Base-by-base conservation (phyloP, 306 rosid genomes). In the Cicer bijugum region DNA sequence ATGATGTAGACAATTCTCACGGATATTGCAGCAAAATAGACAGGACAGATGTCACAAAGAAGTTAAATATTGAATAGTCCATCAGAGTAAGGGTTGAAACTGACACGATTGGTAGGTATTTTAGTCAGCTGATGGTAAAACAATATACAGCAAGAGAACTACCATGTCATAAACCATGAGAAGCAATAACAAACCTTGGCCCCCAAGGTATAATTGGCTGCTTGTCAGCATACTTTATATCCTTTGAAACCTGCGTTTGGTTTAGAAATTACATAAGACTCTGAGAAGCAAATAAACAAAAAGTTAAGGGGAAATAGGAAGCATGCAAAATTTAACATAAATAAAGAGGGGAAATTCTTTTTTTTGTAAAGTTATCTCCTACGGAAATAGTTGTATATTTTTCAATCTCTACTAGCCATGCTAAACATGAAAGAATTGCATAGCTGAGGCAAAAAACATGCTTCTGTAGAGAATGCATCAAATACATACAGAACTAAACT, bases 181-280 rank as follows among this genome's bases (percentile, higher is more conserved):
- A 79, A 43, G 67, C 52, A 69, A 75, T 68, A 67, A 64, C 81
- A 70, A 78, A 94, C 99, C 99, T 91, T 81, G 99, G 99, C 16
- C 99, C 99, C 99, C 99, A 94, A 64, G 99, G 96, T 35, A 94
- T 79, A 78, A 94, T 79, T 78, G 96, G 97, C 85, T 88, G 97
- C 85, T 89, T 94, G 85, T 94, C 99, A 1, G 99, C 99, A 75
- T 89, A 94, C 83, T 89, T 94, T 71, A 94, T 88, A 82, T 91
- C 99, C 84, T 94, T 94, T 35, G 99, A 94, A 83, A 94, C 96
- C 99, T 91, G 85, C 79, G 83, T 44, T 71, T 53, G 9, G 17
- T 67, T 74, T 57, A 14, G 15, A 37, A 63, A 40, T 43, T 71
- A 75, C 9, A 75, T 67, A 62, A 77, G 66, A 74, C 45, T 12